Conservation (phyloP, 495 filamentous ascomycete species). For the Xylaria flabelliformis region DNA sequence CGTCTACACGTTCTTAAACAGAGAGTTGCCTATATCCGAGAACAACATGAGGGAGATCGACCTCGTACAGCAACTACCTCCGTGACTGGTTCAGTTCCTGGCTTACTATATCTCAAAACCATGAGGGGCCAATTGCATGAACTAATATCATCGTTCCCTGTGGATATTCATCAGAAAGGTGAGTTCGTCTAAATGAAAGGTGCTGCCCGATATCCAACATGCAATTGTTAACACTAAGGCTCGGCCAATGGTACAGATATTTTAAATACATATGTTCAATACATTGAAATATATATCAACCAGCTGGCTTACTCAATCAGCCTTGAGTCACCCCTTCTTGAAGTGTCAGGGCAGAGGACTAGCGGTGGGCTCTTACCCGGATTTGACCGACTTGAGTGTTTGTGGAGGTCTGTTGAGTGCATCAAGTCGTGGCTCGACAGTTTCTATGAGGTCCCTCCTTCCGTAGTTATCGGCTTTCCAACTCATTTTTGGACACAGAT, state of each 20-base stretch:
- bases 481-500: constrained; percentile 50
- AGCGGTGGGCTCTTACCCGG: constrained; percentile 28
- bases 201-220: background rate
- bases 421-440: constrained; percentile 46
- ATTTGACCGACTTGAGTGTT: constrained; percentile 45
- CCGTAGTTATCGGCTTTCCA: constrained; percentile 36
- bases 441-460: constrained; percentile 41
- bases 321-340: constrained; percentile 28
- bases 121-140: constrained; percentile 8
- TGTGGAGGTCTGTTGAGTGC: constrained; percentile 45
- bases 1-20: constrained; percentile 51
- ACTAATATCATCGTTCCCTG: background rate
- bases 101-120: constrained; percentile 3
- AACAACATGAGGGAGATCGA: constrained; percentile 23
- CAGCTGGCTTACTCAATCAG: constrained; percentile 40
- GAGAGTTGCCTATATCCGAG: constrained; percentile 22
- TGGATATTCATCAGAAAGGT: constrained; percentile 6
- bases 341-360: constrained; percentile 15
- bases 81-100: background rate
- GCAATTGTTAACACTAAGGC: background rate
- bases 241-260: constrained; percentile 29
- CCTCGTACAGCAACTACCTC: background rate
- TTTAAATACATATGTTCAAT: constrained; percentile 42
- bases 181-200: background rate
- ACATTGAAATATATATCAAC: constrained; percentile 50